Evolutionary conservation across 2,329 filamentous ascomycete species (phyloP).

Genomic region (Drechslerella dactyloides): DNA sequence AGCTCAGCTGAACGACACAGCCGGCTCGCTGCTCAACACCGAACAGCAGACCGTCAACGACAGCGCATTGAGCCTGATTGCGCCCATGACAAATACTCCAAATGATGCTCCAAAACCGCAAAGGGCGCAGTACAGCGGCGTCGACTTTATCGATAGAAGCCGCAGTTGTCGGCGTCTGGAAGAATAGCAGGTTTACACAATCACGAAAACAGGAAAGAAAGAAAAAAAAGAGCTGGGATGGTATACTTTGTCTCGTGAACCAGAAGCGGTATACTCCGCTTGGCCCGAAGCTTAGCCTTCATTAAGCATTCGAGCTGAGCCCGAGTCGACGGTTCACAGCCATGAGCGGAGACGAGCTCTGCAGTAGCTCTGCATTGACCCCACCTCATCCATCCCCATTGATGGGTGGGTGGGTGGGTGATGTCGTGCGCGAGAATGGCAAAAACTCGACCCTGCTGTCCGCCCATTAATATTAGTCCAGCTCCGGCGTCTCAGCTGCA

Average conservation of each 20-base stretch:
- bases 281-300: too few relatives aligned
- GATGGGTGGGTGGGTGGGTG: background rate
- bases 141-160: constrained; percentile 44
- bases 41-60: constrained; percentile 24
- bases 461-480: constrained; percentile 34
- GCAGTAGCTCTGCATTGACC: too few relatives aligned
- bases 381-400: background rate
- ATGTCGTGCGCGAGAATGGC: too few relatives aligned
- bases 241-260: background rate
- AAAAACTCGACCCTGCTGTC: too few relatives aligned
- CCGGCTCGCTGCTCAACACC: constrained; percentile 39
- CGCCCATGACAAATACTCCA: constrained; percentile 43
- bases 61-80: constrained; percentile 43
- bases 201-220: too few relatives aligned
- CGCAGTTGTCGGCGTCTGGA: constrained; percentile 35
- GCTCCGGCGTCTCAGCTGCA: constrained; percentile 20
- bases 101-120: constrained; percentile 32
- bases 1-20: constrained; percentile 26
- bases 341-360: too few relatives aligned
- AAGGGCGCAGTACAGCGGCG: constrained; percentile 2
- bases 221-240: background rate
- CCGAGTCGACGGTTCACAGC: too few relatives aligned
- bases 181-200: constrained; percentile 7
- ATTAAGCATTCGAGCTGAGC: too few relatives aligned
- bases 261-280: too few relatives aligned